Evolutionary conservation across 1,284 basidiomycete species (phyloP), one percentile per base, ranked within the genome.

Genomic region (Trametes hirsuta): DNA sequence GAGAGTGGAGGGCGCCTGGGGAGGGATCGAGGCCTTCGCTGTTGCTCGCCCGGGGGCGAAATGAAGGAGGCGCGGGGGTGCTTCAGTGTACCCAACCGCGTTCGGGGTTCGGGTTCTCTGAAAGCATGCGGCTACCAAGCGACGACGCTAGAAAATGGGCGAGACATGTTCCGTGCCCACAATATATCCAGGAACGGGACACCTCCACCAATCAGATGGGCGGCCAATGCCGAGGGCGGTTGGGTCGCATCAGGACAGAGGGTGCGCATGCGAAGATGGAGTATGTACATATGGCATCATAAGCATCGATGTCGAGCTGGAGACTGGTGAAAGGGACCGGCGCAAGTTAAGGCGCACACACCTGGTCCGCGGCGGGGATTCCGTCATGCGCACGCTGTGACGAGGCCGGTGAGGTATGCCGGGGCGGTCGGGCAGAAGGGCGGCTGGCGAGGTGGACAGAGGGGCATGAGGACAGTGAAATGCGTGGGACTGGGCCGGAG

Each of bases 241-340:
- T 46, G 47, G 25, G 46, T 47, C 53, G 18, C 45, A 47, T 44
- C 42, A 41, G 22, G 22, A 24, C 44, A 14, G 42, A 30, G 46
- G 12, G 44, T 22, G 44, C 9, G 41, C 22, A 34, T 22, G 25
- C 14, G 30, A 41, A 47, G 51, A 65, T 51, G 48, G 37, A 18
- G 57, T 63, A 63, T 58, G 59, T 66, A 62, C 59, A 63, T 39
- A 62, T 59, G 59, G 37, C 48, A 63, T 63, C 64, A 63, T 44
- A 30, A 9, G 52, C 52, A 53, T 42, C 42, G 42, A 39, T 34
- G 34, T 30, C 30, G 30, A 30, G 46, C 18, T 18, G 18, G 18
- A 11, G 36, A 37, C 14, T 10, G 4, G 24, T 47, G 40, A 18
- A 25, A 41, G n/a, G 54, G 30, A 22, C 47, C 40, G 34, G 21